Conservation (phyloP, 2,329 filamentous ascomycete species). For the Kalmusia sp. region DNA sequence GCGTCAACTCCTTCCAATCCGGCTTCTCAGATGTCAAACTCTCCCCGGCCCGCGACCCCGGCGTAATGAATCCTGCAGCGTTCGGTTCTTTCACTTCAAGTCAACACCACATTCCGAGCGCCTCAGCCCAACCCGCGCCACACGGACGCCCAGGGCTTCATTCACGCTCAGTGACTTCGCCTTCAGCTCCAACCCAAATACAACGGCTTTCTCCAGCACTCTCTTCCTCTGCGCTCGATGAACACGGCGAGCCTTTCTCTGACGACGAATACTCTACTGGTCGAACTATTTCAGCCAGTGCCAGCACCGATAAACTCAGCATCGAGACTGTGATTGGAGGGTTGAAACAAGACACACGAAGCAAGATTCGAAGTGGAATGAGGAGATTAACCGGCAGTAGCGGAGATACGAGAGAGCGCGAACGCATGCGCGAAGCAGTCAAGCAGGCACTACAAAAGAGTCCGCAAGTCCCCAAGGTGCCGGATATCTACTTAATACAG, state of each 20-base stretch:
- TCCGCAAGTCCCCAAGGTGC: conserved; percentile 58
- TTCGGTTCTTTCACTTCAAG: conserved; percentile 51
- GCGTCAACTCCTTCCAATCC: conserved; percentile 81
- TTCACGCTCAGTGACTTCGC: conserved; percentile 83
- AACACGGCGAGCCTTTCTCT: conserved; percentile 76
- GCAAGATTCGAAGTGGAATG: conserved; percentile 61
- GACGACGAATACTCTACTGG: conserved; percentile 72
- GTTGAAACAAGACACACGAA: conserved; percentile 60
- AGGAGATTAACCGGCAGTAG: conserved; percentile 67
- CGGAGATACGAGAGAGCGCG: conserved; percentile 48
- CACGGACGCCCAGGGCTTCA: conserved; percentile 71
- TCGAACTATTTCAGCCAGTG: conserved; percentile 25
- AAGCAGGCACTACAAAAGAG: conserved; percentile 48
- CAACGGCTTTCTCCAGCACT: conserved; percentile 57
- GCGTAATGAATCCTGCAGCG: conserved; percentile 63
- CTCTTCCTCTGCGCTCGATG: conserved; percentile 76
- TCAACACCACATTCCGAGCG: conserved; percentile 24
- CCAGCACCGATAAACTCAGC: conserved; percentile 33
- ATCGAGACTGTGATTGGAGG: conserved; percentile 65
- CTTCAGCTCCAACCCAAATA: conserved; percentile 60
- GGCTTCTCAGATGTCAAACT: conserved; percentile 78
- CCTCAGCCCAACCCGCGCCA: conserved; percentile 23
- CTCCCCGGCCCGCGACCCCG: conserved; percentile 62
- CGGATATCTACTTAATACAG: conserved; percentile 50
- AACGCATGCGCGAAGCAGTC: conserved; percentile 46